Base-by-base conservation (phyloP, 305 asterid species). In the Petunia hybrid region DNA sequence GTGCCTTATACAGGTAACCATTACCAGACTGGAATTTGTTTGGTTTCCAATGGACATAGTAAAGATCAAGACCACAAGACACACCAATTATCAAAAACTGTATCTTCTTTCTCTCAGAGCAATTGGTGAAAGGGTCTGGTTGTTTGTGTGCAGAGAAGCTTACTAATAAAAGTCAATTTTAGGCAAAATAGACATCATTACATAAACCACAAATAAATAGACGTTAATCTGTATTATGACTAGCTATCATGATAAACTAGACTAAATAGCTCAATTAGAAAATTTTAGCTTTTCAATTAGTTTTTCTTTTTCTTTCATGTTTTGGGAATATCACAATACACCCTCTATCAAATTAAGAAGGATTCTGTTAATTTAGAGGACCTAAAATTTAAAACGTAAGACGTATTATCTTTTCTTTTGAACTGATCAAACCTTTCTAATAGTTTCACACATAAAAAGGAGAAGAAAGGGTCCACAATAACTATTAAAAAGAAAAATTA, bases 271-370 rank as follows among this genome's bases (percentile, higher is more conserved):
- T 43, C 59, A 45, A 22, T 45, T 45, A 70, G 10, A 41, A n/a
- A 45, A 10, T 45, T 70, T 70, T 70, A 22, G 5, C 60, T 70
- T 70, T 70, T 70, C 60, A 40, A 70, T 70, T 45, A 9, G 75
- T 67, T n/a, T 6, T 22, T 22, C 31, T 22, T 22, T 22, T 22
- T 22, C 31, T 39, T 67, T 48, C 55, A 41, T n/a, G 7, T 41
- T 67, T 41, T 10, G 3, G 14, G 14, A 42, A n/a, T 42, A 13
- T 42, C n/a, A 42, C 38, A 67, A 42, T 41, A 41, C 14, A 41
- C 2, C 6, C 36, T n/a, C 38, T 7, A 67, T n/a, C 14, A 36
- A 67, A 40, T 41, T 14, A 14, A 41, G 36, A 10, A n/a, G 74
- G 53, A 46, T 67, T 16, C 3, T 41, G 3, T 41, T 42, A 42